Evolutionary conservation across 805 yeast species (phyloP).

Genomic region (Naumovozyma dairenensis): DNA sequence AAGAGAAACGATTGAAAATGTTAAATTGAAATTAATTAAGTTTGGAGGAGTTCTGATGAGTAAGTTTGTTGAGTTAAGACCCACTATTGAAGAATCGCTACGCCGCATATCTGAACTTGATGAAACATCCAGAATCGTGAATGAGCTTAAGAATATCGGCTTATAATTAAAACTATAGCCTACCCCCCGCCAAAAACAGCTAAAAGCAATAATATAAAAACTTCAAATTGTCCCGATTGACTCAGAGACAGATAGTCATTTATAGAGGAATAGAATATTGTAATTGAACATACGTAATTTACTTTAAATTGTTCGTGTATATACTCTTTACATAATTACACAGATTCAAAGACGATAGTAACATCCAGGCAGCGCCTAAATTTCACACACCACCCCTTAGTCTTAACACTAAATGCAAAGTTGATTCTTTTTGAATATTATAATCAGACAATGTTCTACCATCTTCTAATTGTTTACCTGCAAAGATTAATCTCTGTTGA

Average conservation of each 20-base stretch:
- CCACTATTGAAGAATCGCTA: slow-evolving; percentile 19
- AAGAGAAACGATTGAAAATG: slow-evolving; percentile 44
- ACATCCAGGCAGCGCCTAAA: too few species aligned
- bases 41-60: slow-evolving; percentile 26
- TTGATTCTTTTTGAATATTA: slow-evolving; percentile 65
- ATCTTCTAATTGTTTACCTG: slow-evolving; percentile 64
- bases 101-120: slow-evolving; percentile 28
- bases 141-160: slow-evolving; percentile 25
- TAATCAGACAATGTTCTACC: slow-evolving; percentile 64
- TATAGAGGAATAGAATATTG: too few species aligned
- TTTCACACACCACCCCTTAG: slow-evolving; percentile 57
- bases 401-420: slow-evolving; percentile 61
- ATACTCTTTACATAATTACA: too few species aligned
- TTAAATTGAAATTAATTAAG: slow-evolving; percentile 40
- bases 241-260: too few species aligned
- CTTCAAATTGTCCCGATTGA: too few species aligned
- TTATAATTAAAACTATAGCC: too few species aligned
- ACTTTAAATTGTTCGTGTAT: too few species aligned
- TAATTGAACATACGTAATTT: too few species aligned
- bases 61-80: slow-evolving; percentile 7
- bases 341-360: too few species aligned
- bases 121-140: slow-evolving; percentile 38
- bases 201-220: too few species aligned
- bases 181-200: too few species aligned
- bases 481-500: slow-evolving; percentile 60